These are phyloP conservation scores for Colletotrichum nymphaeae DNA, from an alignment of 2,329 filamentous ascomycete genomes.

Conservation along the genomic window DNA sequence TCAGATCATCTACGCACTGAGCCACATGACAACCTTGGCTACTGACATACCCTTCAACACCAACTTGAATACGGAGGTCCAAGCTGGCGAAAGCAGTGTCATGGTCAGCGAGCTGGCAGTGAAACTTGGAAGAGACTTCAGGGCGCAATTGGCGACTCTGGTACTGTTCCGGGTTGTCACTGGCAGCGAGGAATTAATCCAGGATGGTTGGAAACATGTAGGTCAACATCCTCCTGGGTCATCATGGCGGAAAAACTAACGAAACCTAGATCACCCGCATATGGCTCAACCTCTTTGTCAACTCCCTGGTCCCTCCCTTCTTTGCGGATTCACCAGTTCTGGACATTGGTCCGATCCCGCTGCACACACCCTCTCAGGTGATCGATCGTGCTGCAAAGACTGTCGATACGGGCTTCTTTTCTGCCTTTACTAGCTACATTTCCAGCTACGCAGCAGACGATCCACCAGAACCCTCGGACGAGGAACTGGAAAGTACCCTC, in stretches of 20 bases:
- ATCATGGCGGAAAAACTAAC: conserved; percentile 48
- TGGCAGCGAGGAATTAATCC: conserved; percentile 82
- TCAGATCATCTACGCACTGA: conserved; percentile 90
- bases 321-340: conserved; percentile 74
- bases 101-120: conserved; percentile 99
- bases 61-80: conserved; percentile 92
- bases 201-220: conserved; percentile 82
- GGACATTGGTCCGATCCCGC: conserved; percentile 82
- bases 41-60: conserved; percentile 83
- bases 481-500: conserved; percentile 95
- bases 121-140: conserved; percentile 92
- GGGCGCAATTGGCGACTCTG: conserved; percentile 91
- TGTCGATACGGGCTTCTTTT: conserved; percentile 87
- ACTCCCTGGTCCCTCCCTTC: conserved; percentile 89
- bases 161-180: conserved; percentile 95
- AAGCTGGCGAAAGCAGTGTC: conserved; percentile 89
- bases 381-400: conserved; percentile 87
- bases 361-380: conserved; percentile 91
- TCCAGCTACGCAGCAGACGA: conserved; percentile 99
- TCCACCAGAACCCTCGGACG: conserved; percentile 95
- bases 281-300: conserved; percentile 95
- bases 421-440: conserved; percentile 94
- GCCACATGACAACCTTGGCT: conserved; percentile 89
- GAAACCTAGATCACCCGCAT: conserved; percentile 81
- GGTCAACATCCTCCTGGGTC: conserved; percentile 45